Percentiles rank a stretch among this genome's conserved stretches.
These are phyloP conservation scores for Sporothrix variecibatus DNA, from an alignment of 2,329 filamentous ascomycete species.

Conservation along the genomic window DNA sequence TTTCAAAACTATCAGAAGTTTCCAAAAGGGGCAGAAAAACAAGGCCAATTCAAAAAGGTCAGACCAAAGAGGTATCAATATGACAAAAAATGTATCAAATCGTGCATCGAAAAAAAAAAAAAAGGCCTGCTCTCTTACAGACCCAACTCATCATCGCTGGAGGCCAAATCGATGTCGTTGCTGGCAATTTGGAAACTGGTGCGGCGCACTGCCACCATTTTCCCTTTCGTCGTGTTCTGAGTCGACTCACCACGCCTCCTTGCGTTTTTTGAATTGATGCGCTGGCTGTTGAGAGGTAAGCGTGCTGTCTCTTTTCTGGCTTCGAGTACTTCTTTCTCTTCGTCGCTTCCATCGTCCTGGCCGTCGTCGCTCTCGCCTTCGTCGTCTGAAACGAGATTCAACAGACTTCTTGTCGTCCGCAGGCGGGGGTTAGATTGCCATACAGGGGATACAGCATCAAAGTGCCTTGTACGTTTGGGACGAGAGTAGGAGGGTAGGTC, in stretches of 20 bases:
- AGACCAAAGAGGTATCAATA: conserved; percentile 1
- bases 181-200: neutral
- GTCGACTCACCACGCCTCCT: no score
- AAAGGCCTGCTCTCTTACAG: conserved; percentile 19
- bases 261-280: neutral
- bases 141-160: conserved; percentile 32
- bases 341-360: neutral
- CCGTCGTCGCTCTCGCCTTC: conserved; percentile 10
- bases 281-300: neutral
- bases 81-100: conserved; percentile 9
- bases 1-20: neutral
- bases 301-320: neutral
- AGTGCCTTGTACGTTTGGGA: neutral
- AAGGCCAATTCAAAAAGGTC: neutral
- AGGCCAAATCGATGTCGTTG: neutral
- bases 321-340: neutral
- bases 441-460: neutral
- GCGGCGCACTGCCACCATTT: neutral
- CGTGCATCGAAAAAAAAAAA: neutral
- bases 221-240: neutral
- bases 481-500: neutral
- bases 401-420: neutral
- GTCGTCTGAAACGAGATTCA: conserved; percentile 29
- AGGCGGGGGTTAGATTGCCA: neutral
- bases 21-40: neutral